Evolutionary conservation across 169 alveolate genomes (phyloP), one percentile per base, ranked within the genome.

Genomic region (Plasmodium vivax): DNA sequence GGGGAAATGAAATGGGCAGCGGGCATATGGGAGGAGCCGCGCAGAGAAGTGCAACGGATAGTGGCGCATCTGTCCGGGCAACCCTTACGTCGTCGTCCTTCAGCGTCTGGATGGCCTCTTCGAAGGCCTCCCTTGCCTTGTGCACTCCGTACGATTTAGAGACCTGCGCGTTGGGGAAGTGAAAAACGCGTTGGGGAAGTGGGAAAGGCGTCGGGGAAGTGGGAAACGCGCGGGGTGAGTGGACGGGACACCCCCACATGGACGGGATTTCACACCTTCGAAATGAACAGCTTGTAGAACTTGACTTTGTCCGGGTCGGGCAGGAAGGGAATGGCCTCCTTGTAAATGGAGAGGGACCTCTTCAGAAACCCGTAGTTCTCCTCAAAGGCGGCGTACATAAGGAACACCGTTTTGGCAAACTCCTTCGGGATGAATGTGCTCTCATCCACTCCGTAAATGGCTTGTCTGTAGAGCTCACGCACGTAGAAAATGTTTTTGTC

Each of bases 321-420:
- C 30, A 97, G 96, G 82, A 97, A 97, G 58, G 96, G 96, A 10
- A 97, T 94, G 58, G 98, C 98, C 83, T 98, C 96, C 81, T 97
- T 98, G 73, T 96, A 96, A 0, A 98, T 96, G 62, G 96, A 97
- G 38, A 97, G 95, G 14, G 97, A 97, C 84, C 96, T 98, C 92
- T 97, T 97, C 27, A 95, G 30, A 71, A 97, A 92, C 5, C 99
- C 99, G 90, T 96, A 97, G 58, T 97, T 87, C 82, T 97, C 98
- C 84, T 98, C 99, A 83, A 94, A 97, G 43, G 94, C 93, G 6
- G 98, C 98, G 93, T 97, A 98, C 98, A 98, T 97, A 54, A 94
- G 92, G 92, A 96, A 97, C 85, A 98, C 96, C 34, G 96, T 83
- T 85, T 93, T 95, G 36, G 95, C 92, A 88, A 95, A 93, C 83